Percentiles rank a stretch among this genome's conserved stretches.
These are phyloP conservation scores for Microstroma glucosiphilum DNA, from an alignment of 1,284 basidiomycete genomes.

Conservation along the genomic window DNA sequence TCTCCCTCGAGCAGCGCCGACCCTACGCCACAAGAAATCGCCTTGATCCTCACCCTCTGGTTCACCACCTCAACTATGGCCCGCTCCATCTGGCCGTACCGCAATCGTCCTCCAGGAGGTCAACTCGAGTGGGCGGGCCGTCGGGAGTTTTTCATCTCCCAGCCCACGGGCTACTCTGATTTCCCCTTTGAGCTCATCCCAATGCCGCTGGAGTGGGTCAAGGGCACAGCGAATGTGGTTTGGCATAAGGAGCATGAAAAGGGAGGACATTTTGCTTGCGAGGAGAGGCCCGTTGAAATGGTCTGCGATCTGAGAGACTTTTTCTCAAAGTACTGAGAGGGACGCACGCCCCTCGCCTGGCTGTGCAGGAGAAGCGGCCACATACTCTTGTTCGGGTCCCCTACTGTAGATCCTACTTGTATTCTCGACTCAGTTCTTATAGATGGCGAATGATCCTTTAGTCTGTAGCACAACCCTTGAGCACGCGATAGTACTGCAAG, in stretches of 20 bases:
- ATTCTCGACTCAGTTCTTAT: too few species aligned
- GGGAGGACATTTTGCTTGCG: slow-evolving; percentile 50
- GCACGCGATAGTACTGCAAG: too few species aligned
- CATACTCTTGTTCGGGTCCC: too few species aligned
- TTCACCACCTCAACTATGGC: slow-evolving; percentile 53
- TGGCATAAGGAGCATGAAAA: slow-evolving; percentile 48
- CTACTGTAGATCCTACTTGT: too few species aligned
- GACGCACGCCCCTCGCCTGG: too few species aligned
- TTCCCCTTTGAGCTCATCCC: slow-evolving; percentile 52
- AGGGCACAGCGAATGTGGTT: slow-evolving; percentile 46
- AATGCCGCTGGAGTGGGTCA: slow-evolving; percentile 49
- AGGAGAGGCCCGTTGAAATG: slow-evolving; percentile 53
- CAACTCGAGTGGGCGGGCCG: slow-evolving; percentile 12
- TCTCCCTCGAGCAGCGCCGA: too few species aligned
- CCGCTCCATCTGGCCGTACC: slow-evolving; percentile 53
- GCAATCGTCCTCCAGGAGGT: slow-evolving; percentile 41
- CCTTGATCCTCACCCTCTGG: slow-evolving; percentile 52
- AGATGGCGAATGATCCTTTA: too few species aligned
- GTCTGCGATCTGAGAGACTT: slow-evolving; percentile 44
- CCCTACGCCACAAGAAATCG: slow-evolving; percentile 27
- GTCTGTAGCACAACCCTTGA: too few species aligned
- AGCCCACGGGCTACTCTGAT: slow-evolving; percentile 52
- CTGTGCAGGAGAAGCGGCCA: too few species aligned
- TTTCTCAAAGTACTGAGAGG: slow-evolving; percentile 10
- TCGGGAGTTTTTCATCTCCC: slow-evolving; percentile 37